These are phyloP conservation scores for Aschersonia sp. DNA, from an alignment of 2,329 filamentous ascomycete species.

Conservation along the genomic window DNA sequence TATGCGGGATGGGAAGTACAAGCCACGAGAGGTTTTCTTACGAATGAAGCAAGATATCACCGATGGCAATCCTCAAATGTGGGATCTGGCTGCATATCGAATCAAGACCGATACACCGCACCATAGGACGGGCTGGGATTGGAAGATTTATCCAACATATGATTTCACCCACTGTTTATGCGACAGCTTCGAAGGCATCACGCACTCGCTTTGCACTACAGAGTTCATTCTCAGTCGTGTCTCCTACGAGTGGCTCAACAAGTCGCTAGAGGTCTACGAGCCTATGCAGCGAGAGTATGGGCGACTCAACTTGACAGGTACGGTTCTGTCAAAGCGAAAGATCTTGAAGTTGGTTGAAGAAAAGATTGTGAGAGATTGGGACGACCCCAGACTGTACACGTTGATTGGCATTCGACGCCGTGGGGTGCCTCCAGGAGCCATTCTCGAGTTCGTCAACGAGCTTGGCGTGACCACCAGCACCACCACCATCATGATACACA, in stretches of 20 bases:
- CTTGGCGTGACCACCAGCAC: slow-evolving; percentile 76
- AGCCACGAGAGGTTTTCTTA: slow-evolving; percentile 67
- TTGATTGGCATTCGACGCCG: slow-evolving; percentile 70
- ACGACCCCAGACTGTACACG: slow-evolving; percentile 82
- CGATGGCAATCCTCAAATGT: slow-evolving; percentile 84
- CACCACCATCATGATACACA: slow-evolving; percentile 62
- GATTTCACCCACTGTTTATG: slow-evolving; percentile 85
- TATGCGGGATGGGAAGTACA: slow-evolving; percentile 87
- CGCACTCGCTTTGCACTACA: slow-evolving; percentile 83
- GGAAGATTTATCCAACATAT: slow-evolving; percentile 92
- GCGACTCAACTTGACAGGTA: slow-evolving; percentile 57
- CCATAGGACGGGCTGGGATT: slow-evolving; percentile 65
- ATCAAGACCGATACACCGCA: slow-evolving; percentile 54
- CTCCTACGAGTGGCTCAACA: slow-evolving; percentile 84
- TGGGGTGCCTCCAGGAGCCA: slow-evolving; percentile 75
- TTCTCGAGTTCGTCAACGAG: slow-evolving; percentile 80
- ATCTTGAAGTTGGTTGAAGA: slow-evolving; percentile 66
- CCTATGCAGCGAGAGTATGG: slow-evolving; percentile 86
- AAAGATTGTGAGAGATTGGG: slow-evolving; percentile 69
- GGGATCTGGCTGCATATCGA: slow-evolving; percentile 86
- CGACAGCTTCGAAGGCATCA: slow-evolving; percentile 88
- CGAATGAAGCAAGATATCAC: slow-evolving; percentile 86
- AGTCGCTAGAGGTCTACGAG: slow-evolving; percentile 67
- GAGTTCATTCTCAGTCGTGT: slow-evolving; percentile 77
- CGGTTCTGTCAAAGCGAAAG: slow-evolving; percentile 74